These are phyloP conservation scores for Annulohypoxylon truncatum DNA, from an alignment of 2,329 filamentous ascomycete genomes.

Conservation along the genomic window DNA sequence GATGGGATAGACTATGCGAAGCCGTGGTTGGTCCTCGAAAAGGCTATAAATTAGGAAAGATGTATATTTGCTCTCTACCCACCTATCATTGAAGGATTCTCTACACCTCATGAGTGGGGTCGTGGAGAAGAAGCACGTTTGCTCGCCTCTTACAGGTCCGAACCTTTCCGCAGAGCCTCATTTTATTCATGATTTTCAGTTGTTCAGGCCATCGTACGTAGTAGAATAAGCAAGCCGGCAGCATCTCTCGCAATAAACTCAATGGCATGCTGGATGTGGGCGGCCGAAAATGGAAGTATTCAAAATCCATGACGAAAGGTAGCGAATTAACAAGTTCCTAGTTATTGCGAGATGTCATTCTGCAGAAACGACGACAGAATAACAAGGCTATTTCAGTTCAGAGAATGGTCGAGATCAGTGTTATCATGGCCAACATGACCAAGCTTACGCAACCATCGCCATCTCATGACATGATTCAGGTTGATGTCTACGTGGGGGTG, in stretches of 20 bases:
- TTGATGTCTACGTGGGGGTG: no score
- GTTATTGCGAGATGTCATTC: no score
- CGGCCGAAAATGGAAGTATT: background rate
- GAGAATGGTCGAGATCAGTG: no score
- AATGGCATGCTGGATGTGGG: background rate
- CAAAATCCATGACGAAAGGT: no score
- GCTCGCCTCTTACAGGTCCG: background rate
- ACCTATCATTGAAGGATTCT: background rate
- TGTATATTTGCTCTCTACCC: background rate
- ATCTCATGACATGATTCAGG: no score
- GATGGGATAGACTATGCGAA: background rate
- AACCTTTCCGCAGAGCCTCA: constrained; percentile 5
- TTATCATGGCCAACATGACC: no score
- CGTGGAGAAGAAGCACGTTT: background rate
- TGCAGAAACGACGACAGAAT: no score
- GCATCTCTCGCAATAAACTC: background rate
- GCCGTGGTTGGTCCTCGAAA: background rate
- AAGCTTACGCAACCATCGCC: no score
- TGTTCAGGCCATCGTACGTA: background rate
- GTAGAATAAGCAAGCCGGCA: background rate
- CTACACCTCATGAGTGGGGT: constrained; percentile 4
- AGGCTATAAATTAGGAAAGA: background rate
- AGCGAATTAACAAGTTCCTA: no score
- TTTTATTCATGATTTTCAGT: background rate
- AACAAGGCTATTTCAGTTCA: no score